Percentiles rank a stretch among this genome's conserved stretches.
Evolutionary conservation across 108 stramenopile genomes (phyloP).

Genomic region (Pseudonitzschia multiseries): DNA sequence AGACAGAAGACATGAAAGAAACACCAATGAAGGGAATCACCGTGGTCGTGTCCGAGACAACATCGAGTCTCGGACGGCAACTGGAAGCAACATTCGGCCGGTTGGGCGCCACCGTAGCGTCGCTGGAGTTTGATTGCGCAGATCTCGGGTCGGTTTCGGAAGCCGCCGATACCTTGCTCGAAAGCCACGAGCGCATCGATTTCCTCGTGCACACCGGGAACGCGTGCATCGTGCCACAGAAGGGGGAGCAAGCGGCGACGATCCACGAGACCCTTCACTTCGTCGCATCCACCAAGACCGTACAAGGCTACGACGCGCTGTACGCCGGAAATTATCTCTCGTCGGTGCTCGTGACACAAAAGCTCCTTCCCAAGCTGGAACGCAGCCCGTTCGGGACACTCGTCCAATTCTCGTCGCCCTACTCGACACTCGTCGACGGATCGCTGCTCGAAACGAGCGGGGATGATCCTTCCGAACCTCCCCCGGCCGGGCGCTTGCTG

Average conservation of each 20-base stretch:
- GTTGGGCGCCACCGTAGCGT: background rate
- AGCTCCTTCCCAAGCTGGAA: background rate
- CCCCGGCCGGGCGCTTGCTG: background rate
- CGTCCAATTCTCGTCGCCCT: background rate
- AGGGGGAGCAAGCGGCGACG: background rate
- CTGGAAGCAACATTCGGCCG: background rate
- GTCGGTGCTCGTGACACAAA: conserved; percentile 3
- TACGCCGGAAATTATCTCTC: conserved; percentile 9
- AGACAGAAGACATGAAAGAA: background rate
- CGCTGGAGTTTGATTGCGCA: background rate
- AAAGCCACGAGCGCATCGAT: background rate
- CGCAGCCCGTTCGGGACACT: conserved; percentile 4
- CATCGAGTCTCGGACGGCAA: background rate
- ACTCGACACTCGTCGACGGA: conserved; percentile 6
- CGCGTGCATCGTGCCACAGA: background rate
- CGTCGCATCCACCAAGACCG: background rate
- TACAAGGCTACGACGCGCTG: conserved; percentile 1
- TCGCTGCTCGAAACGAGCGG: background rate
- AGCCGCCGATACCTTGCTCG: background rate
- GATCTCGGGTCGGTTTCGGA: conserved; percentile 1
- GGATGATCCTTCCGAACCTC: background rate
- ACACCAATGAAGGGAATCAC: conserved; percentile 5
- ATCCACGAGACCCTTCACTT: background rate
- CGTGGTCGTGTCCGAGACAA: conserved; percentile 5
- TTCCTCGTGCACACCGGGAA: background rate